These are phyloP conservation scores for Mrakiaceae sp. DNA, from an alignment of 1,284 basidiomycete genomes.

Conservation along the genomic window DNA sequence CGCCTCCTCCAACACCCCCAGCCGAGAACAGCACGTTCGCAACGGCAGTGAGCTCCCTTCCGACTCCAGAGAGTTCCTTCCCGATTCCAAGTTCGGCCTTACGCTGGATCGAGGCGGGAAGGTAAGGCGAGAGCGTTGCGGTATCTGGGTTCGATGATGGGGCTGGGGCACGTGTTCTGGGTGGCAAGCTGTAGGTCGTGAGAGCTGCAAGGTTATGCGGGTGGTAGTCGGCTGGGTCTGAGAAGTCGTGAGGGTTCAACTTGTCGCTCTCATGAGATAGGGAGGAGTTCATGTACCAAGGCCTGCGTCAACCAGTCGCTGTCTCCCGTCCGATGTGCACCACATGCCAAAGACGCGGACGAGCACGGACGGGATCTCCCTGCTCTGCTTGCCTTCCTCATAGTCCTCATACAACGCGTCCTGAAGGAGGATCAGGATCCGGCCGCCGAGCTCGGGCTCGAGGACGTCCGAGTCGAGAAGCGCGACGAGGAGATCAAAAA, in stretches of 20 bases:
- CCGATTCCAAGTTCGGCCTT: not conserved
- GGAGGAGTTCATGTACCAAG: too few species aligned
- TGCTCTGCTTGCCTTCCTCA: too few species aligned
- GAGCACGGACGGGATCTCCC: conserved; percentile 2
- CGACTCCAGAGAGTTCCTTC: not conserved
- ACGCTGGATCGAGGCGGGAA: not conserved
- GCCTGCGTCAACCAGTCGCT: too few species aligned
- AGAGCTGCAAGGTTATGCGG: conserved; percentile 1
- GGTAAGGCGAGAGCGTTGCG: conserved; percentile 7
- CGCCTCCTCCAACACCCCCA: conserved; percentile 11
- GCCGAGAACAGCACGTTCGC: conserved; percentile 9
- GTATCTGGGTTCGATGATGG: not conserved
- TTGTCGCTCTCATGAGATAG: too few species aligned
- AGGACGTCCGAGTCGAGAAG: not conserved
- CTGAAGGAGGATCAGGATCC: not conserved
- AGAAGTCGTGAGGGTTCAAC: too few species aligned
- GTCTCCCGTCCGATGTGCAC: not conserved
- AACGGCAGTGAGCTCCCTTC: conserved; percentile 6
- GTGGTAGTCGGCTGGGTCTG: conserved; percentile 11
- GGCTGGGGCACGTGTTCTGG: not conserved
- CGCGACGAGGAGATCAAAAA: not conserved
- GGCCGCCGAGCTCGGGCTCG: not conserved
- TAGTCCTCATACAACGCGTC: not conserved
- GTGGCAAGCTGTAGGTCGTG: not conserved
- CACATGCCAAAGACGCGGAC: not conserved